Conservation (phyloP, 495 filamentous ascomycete species). For the Penicillium chermesinum region DNA sequence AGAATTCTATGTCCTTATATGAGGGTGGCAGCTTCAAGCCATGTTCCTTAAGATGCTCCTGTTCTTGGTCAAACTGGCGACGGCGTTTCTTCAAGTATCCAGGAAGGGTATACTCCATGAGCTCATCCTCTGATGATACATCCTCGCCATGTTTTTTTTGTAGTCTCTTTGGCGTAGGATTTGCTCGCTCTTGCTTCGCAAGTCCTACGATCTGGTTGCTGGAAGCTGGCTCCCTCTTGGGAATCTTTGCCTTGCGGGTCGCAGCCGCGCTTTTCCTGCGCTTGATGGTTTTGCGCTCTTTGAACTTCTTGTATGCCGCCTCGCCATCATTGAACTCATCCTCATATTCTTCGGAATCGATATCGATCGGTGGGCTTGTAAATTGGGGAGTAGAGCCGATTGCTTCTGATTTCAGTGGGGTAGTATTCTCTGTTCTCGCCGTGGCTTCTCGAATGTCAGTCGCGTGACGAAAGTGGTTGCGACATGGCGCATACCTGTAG, state of each 20-base stretch:
- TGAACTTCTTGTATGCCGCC: constrained; percentile 54
- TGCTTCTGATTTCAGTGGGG: constrained; percentile 8
- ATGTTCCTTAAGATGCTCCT: constrained; percentile 54
- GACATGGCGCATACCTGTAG: constrained; percentile 10
- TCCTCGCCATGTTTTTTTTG: constrained; percentile 40
- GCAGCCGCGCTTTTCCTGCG: constrained; percentile 48
- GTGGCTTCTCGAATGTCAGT: constrained; percentile 14
- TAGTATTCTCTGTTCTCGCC: background rate
- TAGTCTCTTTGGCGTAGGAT: constrained; percentile 13
- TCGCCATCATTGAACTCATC: constrained; percentile 44
- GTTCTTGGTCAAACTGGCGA: constrained; percentile 46
- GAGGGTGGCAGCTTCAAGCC: constrained; percentile 74
- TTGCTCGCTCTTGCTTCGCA: constrained; percentile 18
- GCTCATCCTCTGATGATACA: constrained; percentile 46
- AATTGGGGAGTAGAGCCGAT: constrained; percentile 10
- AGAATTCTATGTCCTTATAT: constrained; percentile 80
- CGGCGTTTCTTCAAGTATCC: constrained; percentile 53
- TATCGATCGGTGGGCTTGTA: constrained; percentile 13
- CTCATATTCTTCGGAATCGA: constrained; percentile 17
- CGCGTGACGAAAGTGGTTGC: no score
- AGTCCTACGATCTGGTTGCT: constrained; percentile 28
- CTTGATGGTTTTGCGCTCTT: constrained; percentile 52
- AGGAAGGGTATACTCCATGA: constrained; percentile 55
- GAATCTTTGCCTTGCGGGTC: constrained; percentile 40
- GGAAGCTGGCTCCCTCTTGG: constrained; percentile 14